These are phyloP conservation scores for Capronia coronata DNA, from an alignment of 2,329 filamentous ascomycete genomes.

Conservation along the genomic window DNA sequence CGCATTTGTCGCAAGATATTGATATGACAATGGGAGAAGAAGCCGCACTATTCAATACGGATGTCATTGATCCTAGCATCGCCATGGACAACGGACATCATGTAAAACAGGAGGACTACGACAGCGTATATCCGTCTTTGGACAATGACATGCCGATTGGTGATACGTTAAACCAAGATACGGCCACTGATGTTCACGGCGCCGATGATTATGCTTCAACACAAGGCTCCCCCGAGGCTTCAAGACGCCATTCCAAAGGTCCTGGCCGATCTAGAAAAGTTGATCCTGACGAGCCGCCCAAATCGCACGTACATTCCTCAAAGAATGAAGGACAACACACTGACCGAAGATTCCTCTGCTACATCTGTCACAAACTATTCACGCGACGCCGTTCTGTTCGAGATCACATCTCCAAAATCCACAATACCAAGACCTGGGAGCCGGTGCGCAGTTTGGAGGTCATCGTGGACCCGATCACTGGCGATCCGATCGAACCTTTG, in stretches of 20 bases:
- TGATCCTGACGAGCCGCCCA: conserved; percentile 15
- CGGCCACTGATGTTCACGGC: conserved; percentile 9
- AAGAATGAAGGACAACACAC: conserved; percentile 30
- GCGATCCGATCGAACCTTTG: conserved; percentile 26
- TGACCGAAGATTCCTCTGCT: conserved; percentile 28
- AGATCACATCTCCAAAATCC: conserved; percentile 29
- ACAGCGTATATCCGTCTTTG: conserved; percentile 17
- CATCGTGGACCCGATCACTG: conserved; percentile 25
- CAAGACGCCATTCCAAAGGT: conserved; percentile 18
- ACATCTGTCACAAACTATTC: conserved; percentile 28
- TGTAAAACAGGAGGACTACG: conserved; percentile 18
- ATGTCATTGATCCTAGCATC: conserved; percentile 1
- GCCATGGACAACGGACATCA: conserved; percentile 9
- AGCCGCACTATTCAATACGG: conserved; percentile 7
- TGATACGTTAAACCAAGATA: conserved; percentile 8
- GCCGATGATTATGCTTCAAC: conserved; percentile 2
- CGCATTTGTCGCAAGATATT: conserved; percentile 12
- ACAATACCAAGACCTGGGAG: conserved; percentile 28
- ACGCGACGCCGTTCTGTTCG: conserved; percentile 27
- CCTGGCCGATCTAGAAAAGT: conserved; percentile 22
- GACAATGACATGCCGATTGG: conserved; percentile 5
- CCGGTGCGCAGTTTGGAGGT: conserved; percentile 26
- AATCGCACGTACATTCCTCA: conserved; percentile 26
- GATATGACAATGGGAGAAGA: conserved; percentile 20
- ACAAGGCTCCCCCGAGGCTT: conserved; percentile 5